Conservation (phyloP, 2,329 filamentous ascomycete species). For the Anisogramma anomala region DNA sequence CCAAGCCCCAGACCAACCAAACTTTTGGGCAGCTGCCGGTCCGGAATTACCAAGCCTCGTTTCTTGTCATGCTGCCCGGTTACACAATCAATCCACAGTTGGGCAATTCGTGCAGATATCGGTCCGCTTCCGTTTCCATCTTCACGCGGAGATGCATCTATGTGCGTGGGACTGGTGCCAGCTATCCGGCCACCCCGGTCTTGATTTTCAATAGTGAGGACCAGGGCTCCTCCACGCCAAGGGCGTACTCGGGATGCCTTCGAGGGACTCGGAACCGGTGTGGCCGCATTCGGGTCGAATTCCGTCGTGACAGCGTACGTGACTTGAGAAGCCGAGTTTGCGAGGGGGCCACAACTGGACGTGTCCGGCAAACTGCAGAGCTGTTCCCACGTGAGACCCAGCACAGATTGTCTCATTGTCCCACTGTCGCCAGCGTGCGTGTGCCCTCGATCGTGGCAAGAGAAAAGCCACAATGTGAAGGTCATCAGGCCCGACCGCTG, state of each 20-base stretch:
- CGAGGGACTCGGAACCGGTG: neutral
- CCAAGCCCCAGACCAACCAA: conserved; percentile 6
- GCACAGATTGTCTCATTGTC: conserved; percentile 11
- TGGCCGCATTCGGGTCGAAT: neutral
- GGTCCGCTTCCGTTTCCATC: conserved; percentile 13
- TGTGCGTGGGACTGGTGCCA: conserved; percentile 9
- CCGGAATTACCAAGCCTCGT: conserved; percentile 8
- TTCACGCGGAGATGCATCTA: conserved; percentile 8
- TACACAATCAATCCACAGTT: conserved; percentile 10
- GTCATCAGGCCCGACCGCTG: conserved; percentile 2
- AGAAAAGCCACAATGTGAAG: neutral
- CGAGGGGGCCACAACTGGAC: too few relatives aligned
- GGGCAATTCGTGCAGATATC: conserved; percentile 14
- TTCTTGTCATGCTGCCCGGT: neutral
- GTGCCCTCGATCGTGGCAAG: conserved; percentile 10
- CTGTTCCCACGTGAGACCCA: conserved; percentile 1
- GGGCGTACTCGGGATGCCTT: neutral
- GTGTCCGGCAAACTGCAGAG: conserved; percentile 1
- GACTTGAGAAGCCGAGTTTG: neutral
- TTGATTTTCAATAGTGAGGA: neutral
- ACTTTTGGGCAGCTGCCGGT: conserved; percentile 2
- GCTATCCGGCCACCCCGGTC: neutral
- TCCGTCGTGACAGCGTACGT: neutral
- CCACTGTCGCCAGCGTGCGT: conserved; percentile 7
- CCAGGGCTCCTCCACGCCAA: neutral